Base-by-base conservation (phyloP, 352 stramenopile species). In the Phytopythium mirpurense region DNA sequence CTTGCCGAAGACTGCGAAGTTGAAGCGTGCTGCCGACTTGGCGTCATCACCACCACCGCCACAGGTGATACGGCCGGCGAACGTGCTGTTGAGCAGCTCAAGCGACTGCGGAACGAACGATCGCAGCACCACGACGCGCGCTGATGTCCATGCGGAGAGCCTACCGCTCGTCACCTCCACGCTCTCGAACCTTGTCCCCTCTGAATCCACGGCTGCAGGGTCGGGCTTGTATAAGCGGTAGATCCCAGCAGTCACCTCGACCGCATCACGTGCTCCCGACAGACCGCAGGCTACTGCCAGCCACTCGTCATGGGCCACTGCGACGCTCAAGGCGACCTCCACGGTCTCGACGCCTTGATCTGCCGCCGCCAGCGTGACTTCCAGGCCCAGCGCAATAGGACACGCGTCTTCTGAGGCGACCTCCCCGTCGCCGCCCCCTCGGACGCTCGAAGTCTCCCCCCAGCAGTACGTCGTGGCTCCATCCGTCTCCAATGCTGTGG, bases 381-480 rank as follows among this genome's bases (percentile, higher is more conserved):
- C 6, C 41, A 47, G 7, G 24, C 41, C 2, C 41, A 47, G 18
- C 41, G 41, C 41, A 3, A 47, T 14, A 8, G 41, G 41, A 4
- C 23, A 47, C 41, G 24, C 1, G 6, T 23, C 18, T 21, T 2
- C 11, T 1, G 15, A 2, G 1, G 21, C 4, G 21, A 3, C 40
- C 21, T 27, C 21, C 11, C 21, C 19, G 5, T 2, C 12, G 12
- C 21, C 19, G 5, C 5, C 12, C 5, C 7, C 23, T 47, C 23
- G 19, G 40, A 3, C 41, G 27, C 41, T 3, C 6, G 6, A 15
- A 6, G 15, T 7, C 21, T 4, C 0, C 6, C 24, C 10, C 41
- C 23, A 46, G 23, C 41, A 47, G 24, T 47, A 47, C 6, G 41
- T 47, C 24, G 41, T 47, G 11, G 24, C 41, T 19, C 41, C 41